phyloP scores from a whole-genome alignment of 2,329 filamentous ascomycete genomes.

The Neofusicoccum kwambonambiense region DNA sequence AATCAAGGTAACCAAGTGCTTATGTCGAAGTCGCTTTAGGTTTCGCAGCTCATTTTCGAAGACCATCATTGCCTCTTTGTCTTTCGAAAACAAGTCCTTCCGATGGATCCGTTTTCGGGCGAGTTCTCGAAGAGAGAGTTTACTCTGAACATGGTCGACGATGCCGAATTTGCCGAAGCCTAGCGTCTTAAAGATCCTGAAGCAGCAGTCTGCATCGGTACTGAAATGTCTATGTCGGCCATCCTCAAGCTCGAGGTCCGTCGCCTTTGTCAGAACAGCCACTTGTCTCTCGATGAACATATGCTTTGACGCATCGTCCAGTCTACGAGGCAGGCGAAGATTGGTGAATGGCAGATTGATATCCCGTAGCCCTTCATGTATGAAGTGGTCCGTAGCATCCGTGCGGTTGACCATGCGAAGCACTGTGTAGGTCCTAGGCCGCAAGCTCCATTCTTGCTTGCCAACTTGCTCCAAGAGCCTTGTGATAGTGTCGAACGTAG shows the following conservation, averaged over 20 bases:
- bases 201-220: slow-evolving; percentile 24
- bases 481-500: neutral
- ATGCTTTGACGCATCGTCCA: neutral
- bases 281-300: slow-evolving; percentile 22
- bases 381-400: slow-evolving; percentile 4
- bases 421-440: slow-evolving; percentile 29
- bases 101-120: slow-evolving; percentile 25
- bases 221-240: slow-evolving; percentile 28
- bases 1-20: slow-evolving; percentile 25
- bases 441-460: slow-evolving; percentile 20
- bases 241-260: slow-evolving; percentile 28
- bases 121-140: slow-evolving; percentile 24
- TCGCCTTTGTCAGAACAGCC: slow-evolving; percentile 28
- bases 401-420: slow-evolving; percentile 27
- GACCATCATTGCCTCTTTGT: slow-evolving; percentile 14
- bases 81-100: slow-evolving; percentile 18
- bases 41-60: slow-evolving; percentile 23
- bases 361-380: slow-evolving; percentile 27
- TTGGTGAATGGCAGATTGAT: slow-evolving; percentile 25
- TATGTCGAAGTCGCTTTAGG: slow-evolving; percentile 23
- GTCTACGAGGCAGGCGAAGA: slow-evolving; percentile 20
- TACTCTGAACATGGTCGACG: slow-evolving; percentile 27
- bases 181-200: slow-evolving; percentile 20
- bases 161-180: slow-evolving; percentile 25
- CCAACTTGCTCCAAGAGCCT: neutral